Base-by-base conservation (phyloP, 176 grass and related monocot species). In the Raddia guianensis region DNA sequence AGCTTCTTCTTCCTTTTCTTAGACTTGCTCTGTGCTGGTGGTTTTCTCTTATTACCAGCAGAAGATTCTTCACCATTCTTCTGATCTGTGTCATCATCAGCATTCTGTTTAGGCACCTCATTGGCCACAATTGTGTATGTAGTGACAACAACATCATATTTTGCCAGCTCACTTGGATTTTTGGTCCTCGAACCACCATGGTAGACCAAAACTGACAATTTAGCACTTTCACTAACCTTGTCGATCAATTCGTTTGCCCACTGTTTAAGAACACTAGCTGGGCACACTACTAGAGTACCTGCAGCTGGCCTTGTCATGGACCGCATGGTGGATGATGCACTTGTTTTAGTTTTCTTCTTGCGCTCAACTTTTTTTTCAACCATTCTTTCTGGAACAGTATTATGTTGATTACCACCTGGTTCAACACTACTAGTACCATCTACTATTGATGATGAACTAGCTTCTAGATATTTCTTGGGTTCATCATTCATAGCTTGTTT, bases 121-220 rank as follows among this genome's bases (percentile, higher is more conserved):
- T 99, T 95, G 48, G 93, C 88, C 8, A 99, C 92, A 74, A 99
- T 99, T 71, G 96, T 88, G 71, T 99, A 99, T 68, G 96, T 99
- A 35, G 96, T 99, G 45, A 99, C 35, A 70, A 99, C 96, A 51
- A 99, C 93, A 86, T 99, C 90, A 63, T 95, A 99, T 84, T 87
- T 95, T 69, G 96, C 82, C 47, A 99, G 72, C 48, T 99, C 92
- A 70, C 68, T 83, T 76, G 93, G 96, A 86, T 86, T 68, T 92
- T 86, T 92, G 40, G 96, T 99, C 76, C 96, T 94, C 58, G 93
- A 54, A 72, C 96, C 96, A 87, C 96, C 96, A 88, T 99, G 96
- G 75, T 99, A 99, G 34, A 99, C 84, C 54, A 99, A 87, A 80
- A 99, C 84, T 72, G 92, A 95, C 40, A 99, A 87, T 78, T 76